Base-by-base conservation (phyloP, 106 monocot genomes). In the Chionographis japonica region DNA sequence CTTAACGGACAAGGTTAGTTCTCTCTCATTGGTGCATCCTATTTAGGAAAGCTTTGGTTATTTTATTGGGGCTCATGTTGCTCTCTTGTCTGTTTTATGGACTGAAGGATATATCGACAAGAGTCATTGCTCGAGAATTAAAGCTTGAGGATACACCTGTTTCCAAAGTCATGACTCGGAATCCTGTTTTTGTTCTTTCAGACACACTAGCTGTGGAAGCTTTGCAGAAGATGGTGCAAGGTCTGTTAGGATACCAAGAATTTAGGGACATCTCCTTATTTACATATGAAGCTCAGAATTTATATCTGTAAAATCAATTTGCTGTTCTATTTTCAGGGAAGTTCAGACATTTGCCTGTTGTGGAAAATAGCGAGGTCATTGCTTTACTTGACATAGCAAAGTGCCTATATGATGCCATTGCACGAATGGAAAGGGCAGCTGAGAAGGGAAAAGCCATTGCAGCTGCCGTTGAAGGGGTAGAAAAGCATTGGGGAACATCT, bases 291-390 rank as follows among this genome's bases (percentile, higher is more conserved):
- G 40, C 13, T 27, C 1, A 40, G 41, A 13, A 56, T 56, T 8
- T 18, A 19, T 52, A 4, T 37, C 11, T 37, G 35, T 55, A 63
- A 51, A 72, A 54, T 70, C 13, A 37, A 4, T 63, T 17, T 12
- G 59, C 40, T n/a, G 6, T 74, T 40, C 12, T 52, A 20, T 54
- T 59, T 67, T 60, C 75, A 94, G 93, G 93, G 3, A 94, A 94
- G 27, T 94, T 94, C 58, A 90, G 94, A 65, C 94, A 94, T 78
- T 74, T 94, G 76, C 90, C 94, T 41, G 90, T 94, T 65, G 94
- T 94, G 65, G 90, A 94, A 61, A 94, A 90, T 62, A 90, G 94
- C 20, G 94, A 94, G 73, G 94, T 94, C 16, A 85, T 90, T 76
- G 94, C 94, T 50, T 64, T 94, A 56, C 80, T 94, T 41, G 94